Percentiles rank a stretch among this genome's conserved stretches.
Conservation (phyloP, 495 filamentous ascomycete species). For the Elaphomyces granulatus region DNA sequence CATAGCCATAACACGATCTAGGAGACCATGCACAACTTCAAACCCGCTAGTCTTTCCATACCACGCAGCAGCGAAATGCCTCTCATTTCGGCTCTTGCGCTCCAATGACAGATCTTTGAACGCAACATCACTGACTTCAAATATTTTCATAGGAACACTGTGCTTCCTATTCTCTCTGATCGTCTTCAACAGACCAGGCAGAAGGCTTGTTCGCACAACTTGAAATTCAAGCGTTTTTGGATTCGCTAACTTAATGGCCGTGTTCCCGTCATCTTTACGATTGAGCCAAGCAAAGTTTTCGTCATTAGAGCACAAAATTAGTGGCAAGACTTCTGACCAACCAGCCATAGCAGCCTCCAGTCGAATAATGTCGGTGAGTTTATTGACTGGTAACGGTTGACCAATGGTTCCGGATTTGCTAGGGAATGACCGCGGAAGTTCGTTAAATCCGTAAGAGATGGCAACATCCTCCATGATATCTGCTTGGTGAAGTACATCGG, state of each 20-base stretch:
- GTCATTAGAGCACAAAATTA: conserved; percentile 95
- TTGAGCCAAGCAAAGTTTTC: conserved; percentile 98
- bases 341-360: conserved; percentile 86
- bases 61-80: conserved; percentile 89
- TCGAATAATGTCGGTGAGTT: conserved; percentile 82
- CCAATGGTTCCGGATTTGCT: conserved; percentile 73
- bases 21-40: conserved; percentile 85
- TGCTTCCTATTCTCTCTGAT: conserved; percentile 89
- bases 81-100: conserved; percentile 77
- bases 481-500: conserved; percentile 88
- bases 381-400: conserved; percentile 81
- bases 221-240: conserved; percentile 96
- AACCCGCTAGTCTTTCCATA: conserved; percentile 94
- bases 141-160: conserved; percentile 78
- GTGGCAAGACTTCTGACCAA: conserved; percentile 90
- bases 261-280: conserved; percentile 73
- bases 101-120: conserved; percentile 71
- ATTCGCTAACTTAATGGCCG: conserved; percentile 79
- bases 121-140: conserved; percentile 82
- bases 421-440: conserved; percentile 69
- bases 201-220: conserved; percentile 76
- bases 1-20: conserved; percentile 90
- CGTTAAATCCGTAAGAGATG: conserved; percentile 93
- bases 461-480: conserved; percentile 99
- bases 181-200: conserved; percentile 90